A percentile compares a stretch with the other conserved stretches of the same genome.
Conservation (phyloP, 2,329 filamentous ascomycete species). For the Aureobasidium subglaciale region DNA sequence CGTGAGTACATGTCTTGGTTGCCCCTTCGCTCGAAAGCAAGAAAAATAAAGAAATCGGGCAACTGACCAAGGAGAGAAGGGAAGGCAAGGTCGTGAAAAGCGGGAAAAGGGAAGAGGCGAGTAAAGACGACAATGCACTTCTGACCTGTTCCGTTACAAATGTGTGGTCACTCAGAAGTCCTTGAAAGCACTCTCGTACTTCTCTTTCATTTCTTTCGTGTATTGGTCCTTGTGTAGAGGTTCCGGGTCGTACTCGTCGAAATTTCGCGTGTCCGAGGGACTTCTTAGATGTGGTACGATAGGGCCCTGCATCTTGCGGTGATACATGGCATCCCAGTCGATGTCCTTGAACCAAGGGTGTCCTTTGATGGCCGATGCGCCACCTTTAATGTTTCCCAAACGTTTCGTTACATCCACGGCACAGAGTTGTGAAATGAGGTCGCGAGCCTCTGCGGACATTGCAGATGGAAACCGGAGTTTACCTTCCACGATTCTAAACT, state of each 20-base stretch:
- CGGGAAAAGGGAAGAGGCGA: not conserved
- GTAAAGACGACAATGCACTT: not conserved
- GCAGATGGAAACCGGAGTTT: conserved; percentile 65
- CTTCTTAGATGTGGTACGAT: conserved; percentile 69
- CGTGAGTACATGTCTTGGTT: not conserved
- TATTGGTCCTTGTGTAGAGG: conserved; percentile 59
- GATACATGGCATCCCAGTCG: conserved; percentile 66
- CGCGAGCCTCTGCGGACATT: conserved; percentile 62
- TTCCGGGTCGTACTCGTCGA: conserved; percentile 76
- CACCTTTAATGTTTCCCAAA: conserved; percentile 70
- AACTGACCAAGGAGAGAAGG: not conserved
- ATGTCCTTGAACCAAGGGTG: conserved; percentile 69
- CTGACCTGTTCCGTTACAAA: not conserved
- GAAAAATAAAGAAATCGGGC: not conserved
- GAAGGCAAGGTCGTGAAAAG: not conserved
- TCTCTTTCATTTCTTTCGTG: conserved; percentile 58
- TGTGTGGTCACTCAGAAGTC: conserved; percentile 52
- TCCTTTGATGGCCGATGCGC: conserved; percentile 62
- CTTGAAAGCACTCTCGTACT: conserved; percentile 64
- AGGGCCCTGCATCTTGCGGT: conserved; percentile 58
- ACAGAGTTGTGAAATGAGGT: conserved; percentile 70
- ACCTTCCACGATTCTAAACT: conserved; percentile 66
- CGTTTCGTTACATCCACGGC: conserved; percentile 71
- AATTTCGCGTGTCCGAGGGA: conserved; percentile 70
- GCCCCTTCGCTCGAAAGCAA: not conserved